These are phyloP conservation scores for Cephalotrichum gorgonifer DNA, from an alignment of 2,329 filamentous ascomycete species.

Conservation along the genomic window DNA sequence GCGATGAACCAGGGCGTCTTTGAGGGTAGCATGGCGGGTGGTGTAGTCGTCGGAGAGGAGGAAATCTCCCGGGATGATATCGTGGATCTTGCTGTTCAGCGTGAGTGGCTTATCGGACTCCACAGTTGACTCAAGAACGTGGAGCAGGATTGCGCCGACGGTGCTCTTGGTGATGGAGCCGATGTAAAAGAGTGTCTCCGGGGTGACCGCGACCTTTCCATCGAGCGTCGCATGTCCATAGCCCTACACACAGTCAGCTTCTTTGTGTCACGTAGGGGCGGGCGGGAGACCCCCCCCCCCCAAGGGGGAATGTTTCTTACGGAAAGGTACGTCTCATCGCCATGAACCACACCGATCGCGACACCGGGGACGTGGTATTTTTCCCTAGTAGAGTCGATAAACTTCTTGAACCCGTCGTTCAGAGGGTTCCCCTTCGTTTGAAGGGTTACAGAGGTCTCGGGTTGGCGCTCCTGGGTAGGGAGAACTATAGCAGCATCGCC, in stretches of 20 bases:
- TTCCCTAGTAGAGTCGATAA: no score
- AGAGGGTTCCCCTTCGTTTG: no score
- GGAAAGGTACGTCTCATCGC: no score
- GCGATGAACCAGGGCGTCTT: slow-evolving; percentile 43
- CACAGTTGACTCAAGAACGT: slow-evolving; percentile 34
- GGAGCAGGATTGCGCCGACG: slow-evolving; percentile 36
- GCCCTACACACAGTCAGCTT: no score
- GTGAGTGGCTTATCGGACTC: slow-evolving; percentile 18
- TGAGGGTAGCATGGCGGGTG: slow-evolving; percentile 38
- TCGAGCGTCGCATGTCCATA: not conserved
- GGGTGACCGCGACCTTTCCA: slow-evolving; percentile 27
- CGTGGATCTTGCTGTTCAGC: slow-evolving; percentile 36
- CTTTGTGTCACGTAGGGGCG: not conserved
- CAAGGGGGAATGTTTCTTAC: no score
- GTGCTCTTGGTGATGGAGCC: slow-evolving; percentile 48
- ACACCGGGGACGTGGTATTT: no score
- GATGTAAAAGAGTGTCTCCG: slow-evolving; percentile 40
- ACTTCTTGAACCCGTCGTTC: no score
- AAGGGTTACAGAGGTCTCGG: no score
- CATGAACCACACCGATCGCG: no score
- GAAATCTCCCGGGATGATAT: slow-evolving; percentile 40
- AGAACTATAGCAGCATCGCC: no score
- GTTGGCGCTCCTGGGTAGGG: no score
- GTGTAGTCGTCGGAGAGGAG: slow-evolving; percentile 33
- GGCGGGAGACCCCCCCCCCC: no score